Conservation (phyloP, 768 basidiomycete genomes). For the Termitomyces sp. region DNA sequence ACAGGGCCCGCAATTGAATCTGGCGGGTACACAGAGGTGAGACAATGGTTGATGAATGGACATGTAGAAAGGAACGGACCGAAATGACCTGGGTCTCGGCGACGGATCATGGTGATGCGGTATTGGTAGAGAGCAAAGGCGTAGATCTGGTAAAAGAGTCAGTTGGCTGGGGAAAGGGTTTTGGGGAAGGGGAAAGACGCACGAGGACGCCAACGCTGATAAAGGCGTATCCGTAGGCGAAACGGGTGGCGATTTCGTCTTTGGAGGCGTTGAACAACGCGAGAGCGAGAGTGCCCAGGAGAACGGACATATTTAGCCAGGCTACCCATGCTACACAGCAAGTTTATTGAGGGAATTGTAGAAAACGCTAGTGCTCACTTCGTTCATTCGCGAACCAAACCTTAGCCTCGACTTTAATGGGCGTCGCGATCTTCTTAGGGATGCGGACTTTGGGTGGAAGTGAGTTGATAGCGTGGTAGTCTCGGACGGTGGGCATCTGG, state of each 20-base stretch:
- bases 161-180: neutral
- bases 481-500: conserved; percentile 54
- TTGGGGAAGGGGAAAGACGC: conserved; percentile 11
- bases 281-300: conserved; percentile 79
- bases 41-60: neutral
- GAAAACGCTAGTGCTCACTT: conserved; percentile 40
- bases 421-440: conserved; percentile 77
- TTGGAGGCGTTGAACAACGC: conserved; percentile 86
- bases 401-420: conserved; percentile 86
- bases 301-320: conserved; percentile 81
- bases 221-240: conserved; percentile 78
- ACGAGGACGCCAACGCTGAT: conserved; percentile 74
- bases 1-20: conserved; percentile 83
- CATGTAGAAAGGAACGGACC: conserved; percentile 40
- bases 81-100: conserved; percentile 83
- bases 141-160: conserved; percentile 53
- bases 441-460: conserved; percentile 62
- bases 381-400: conserved; percentile 98
- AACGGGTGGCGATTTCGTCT: conserved; percentile 63
- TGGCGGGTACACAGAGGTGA: conserved; percentile 20
- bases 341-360: neutral
- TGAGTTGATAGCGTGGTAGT: conserved; percentile 71
- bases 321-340: conserved; percentile 73
- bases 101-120: conserved; percentile 86
- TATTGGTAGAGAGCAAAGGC: conserved; percentile 83